Percentiles rank a stretch among this genome's conserved stretches.
Conservation (phyloP, 2,329 filamentous ascomycete species). For the Ambrosiella beaveri region DNA sequence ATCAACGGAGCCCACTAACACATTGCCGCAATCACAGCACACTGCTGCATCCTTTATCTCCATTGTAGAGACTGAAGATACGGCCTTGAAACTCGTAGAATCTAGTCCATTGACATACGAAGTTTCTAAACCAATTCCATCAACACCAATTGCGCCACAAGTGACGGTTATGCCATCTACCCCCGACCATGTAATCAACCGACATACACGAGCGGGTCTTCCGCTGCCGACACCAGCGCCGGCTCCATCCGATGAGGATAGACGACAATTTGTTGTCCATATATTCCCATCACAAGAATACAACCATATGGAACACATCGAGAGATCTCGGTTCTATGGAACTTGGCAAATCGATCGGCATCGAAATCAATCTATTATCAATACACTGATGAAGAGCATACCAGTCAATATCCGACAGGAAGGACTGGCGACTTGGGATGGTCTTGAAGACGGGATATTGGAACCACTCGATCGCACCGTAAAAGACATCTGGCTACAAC, state of each 20-base stretch:
- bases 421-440: conserved; percentile 29
- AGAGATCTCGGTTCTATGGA: conserved; percentile 22
- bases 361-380: conserved; percentile 21
- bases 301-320: conserved; percentile 23
- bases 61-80: conserved; percentile 25
- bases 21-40: conserved; percentile 20
- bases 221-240: conserved; percentile 17
- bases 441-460: conserved; percentile 16
- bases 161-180: conserved; percentile 11
- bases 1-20: neutral
- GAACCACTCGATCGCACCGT: conserved; percentile 6
- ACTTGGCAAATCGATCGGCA: conserved; percentile 24
- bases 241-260: conserved; percentile 7
- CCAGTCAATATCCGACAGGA: conserved; percentile 22
- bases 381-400: conserved; percentile 23
- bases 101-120: conserved; percentile 32
- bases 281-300: conserved; percentile 25
- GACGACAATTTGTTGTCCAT: conserved; percentile 26
- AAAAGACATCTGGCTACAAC: conserved; percentile 2
- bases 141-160: neutral
- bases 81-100: conserved; percentile 24
- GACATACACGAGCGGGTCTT: conserved; percentile 17
- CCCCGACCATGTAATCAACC: conserved; percentile 6
- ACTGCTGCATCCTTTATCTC: conserved; percentile 33
- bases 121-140: conserved; percentile 16